Base-by-base conservation (phyloP, 2,329 filamentous ascomycete genomes). In the Diaporthe longicolla region DNA sequence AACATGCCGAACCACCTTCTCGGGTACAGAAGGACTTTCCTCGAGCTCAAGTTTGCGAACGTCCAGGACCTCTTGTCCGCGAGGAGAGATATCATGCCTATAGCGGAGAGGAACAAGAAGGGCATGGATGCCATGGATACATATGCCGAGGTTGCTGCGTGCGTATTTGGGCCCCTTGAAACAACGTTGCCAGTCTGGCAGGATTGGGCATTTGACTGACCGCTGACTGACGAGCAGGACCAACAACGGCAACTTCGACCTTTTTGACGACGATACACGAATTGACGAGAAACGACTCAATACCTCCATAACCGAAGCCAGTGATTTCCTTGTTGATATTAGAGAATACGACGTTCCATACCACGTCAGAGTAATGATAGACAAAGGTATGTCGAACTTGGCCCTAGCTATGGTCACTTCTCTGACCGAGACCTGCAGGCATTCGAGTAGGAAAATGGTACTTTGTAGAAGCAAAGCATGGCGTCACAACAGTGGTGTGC, bases 321-420 rank as follows among this genome's bases (percentile, higher is more conserved):
- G 95, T 88, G 96, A 98, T 88, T 98, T 93, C 84, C 95, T 99
- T 89, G 90, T 98, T 85, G 97, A 99, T 89, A 97, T 99, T 83
- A 92, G 97, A 88, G 97, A 99, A 87, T 99, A 97, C 84, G 97
- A 99, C 85, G 97, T 99, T 80, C 97, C 97, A 77, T 99, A 99
- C 87, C 97, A 99, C 87, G 97, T 99, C 81, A 92, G 97, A 89
- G 96, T 99, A 85, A 94, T 97, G 84, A 99, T 99, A 85, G 97
- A 99, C 85, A 90, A 82, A 63, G 85, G 81, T 35, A 15, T 61
- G 73, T 70, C 7, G 15, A 21, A 0, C 10, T 21, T 4, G 66
- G 55, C 19, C 15, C 11, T 3, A n/a, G 35, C 52, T 40, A 24
- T 29, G 24, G 32, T n/a, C 10, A 32, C 43, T 9, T 2, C 37